Percentiles rank a stretch among this genome's conserved stretches.
Evolutionary conservation across 2,329 filamentous ascomycete species (phyloP).

Genomic region (Pseudocercospora ulei): DNA sequence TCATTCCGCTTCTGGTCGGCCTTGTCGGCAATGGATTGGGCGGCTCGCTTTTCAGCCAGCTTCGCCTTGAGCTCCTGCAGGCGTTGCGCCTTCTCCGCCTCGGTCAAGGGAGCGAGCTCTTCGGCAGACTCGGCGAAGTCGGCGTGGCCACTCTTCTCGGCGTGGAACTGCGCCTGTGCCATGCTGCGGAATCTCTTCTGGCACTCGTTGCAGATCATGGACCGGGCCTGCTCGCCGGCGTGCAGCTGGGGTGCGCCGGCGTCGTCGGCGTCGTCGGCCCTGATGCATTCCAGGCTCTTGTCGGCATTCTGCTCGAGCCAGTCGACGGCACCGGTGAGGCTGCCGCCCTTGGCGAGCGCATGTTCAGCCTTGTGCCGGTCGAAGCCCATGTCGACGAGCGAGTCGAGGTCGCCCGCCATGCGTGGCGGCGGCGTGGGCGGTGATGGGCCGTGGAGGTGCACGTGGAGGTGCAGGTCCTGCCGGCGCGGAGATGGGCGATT

Average conservation of each 20-base stretch:
- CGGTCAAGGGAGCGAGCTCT: slow-evolving; percentile 79
- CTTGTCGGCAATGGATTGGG: slow-evolving; percentile 62
- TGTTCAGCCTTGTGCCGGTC: slow-evolving; percentile 71
- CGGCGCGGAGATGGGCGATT: not conserved
- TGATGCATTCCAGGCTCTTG: slow-evolving; percentile 72
- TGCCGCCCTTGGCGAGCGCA: slow-evolving; percentile 73
- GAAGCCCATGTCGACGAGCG: slow-evolving; percentile 63
- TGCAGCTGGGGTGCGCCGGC: slow-evolving; percentile 51
- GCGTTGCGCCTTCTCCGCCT: slow-evolving; percentile 77
- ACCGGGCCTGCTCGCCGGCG: slow-evolving; percentile 62
- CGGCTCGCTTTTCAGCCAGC: slow-evolving; percentile 61
- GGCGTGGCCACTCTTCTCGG: slow-evolving; percentile 76
- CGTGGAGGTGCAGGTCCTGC: not conserved
- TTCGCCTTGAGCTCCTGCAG: slow-evolving; percentile 65
- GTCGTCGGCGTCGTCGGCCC: slow-evolving; percentile 39
- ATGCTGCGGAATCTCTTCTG: slow-evolving; percentile 79
- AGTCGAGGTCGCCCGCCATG: slow-evolving; percentile 49
- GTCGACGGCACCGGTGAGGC: slow-evolving; percentile 72
- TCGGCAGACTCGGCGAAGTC: slow-evolving; percentile 92
- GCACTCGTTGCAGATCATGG: slow-evolving; percentile 88
- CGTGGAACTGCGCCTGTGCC: slow-evolving; percentile 79
- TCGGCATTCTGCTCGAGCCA: slow-evolving; percentile 92
- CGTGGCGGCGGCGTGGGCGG: slow-evolving; percentile 15
- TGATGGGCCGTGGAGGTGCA: slow-evolving; percentile 1
- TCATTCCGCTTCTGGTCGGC: slow-evolving; percentile 78